Evolutionary conservation across 164 flowering plant species (phyloP).

Genomic region (Cinnamomum chago): DNA sequence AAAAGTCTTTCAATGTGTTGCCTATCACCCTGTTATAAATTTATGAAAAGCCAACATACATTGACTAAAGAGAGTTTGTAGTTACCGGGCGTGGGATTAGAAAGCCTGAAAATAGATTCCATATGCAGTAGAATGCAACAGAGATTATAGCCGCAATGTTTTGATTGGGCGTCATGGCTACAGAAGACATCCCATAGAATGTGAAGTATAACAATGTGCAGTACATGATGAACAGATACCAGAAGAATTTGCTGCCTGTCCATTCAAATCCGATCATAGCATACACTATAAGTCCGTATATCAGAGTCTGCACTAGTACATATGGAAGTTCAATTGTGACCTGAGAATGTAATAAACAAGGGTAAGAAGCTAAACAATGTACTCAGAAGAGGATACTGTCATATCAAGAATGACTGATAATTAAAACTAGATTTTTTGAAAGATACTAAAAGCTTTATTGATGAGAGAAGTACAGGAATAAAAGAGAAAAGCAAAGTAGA

Average conservation of each 20-base stretch:
- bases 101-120: slow-evolving; percentile 33
- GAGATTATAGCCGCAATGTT: slow-evolving; percentile 28
- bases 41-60: background rate
- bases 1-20: too few relatives aligned
- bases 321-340: slow-evolving; percentile 15
- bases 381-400: background rate
- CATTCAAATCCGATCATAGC: slow-evolving; percentile 29
- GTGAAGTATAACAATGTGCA: slow-evolving; percentile 24
- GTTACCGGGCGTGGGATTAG: slow-evolving; percentile 30
- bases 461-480: too few relatives aligned
- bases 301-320: slow-evolving; percentile 8
- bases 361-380: background rate
- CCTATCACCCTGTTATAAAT: background rate
- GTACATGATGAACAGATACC: slow-evolving; percentile 25
- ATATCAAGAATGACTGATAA: background rate
- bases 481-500: too few relatives aligned
- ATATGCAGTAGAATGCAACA: slow-evolving; percentile 19
- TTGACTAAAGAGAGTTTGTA: background rate
- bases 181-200: slow-evolving; percentile 25
- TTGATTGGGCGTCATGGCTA: slow-evolving; percentile 21
- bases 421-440: too few relatives aligned
- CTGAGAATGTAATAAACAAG: slow-evolving; percentile 1
- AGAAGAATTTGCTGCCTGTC: slow-evolving; percentile 25
- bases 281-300: slow-evolving; percentile 11
- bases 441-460: too few relatives aligned